Evolutionary conservation across 1,284 basidiomycete genomes (phyloP), one percentile per base, ranked within the genome.

Genomic region (Cutaneotrichosporon arboriforme): DNA sequence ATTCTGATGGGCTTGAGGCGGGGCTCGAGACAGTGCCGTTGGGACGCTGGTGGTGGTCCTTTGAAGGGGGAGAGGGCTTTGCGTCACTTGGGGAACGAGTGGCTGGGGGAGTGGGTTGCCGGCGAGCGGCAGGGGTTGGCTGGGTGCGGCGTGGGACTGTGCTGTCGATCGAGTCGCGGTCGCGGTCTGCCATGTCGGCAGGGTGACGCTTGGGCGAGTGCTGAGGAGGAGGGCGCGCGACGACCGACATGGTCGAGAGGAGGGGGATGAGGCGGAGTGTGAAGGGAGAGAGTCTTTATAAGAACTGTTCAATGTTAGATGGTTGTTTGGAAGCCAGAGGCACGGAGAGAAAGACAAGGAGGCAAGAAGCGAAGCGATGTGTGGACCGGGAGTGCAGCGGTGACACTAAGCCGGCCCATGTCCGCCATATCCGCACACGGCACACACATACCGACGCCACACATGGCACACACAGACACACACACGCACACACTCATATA

Each of bases 81-180:
- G 34, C 13, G 10, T 43, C 41, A 18, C 3, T 12, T 2, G 46
- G 46, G 23, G 46, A 47, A 35, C 35, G 46, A 12, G 46, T 17
- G 21, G 40, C 33, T 2, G 48, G 34, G 2, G 46, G 22, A 9
- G 26, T 49, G 40, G 39, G 39, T 20, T 42, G 35, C 42, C 36
- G 36, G 42, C 43, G 43, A 14, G 43, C 41, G 5, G 49, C 34
- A 13, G 43, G 49, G 10, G 49, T 41, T 22, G 51, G 44, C 44
- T 52, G 51, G 15, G 44, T 13, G 26, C 51, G 51, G 15, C 51
- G 51, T 4, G 51, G 51, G 20, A 44, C 21, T n/a, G 23, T 39
- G 21, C 34, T 26, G 15, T 35, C 20, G 21, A 22, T 38, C 8
- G 21, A 17, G 21, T 52, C 51, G 44, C 44, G 51, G n/a, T 46